Percentiles rank a stretch among this genome's conserved stretches.
Conservation (phyloP, 768 basidiomycete species). For the Mycena olivaceomarginata region DNA sequence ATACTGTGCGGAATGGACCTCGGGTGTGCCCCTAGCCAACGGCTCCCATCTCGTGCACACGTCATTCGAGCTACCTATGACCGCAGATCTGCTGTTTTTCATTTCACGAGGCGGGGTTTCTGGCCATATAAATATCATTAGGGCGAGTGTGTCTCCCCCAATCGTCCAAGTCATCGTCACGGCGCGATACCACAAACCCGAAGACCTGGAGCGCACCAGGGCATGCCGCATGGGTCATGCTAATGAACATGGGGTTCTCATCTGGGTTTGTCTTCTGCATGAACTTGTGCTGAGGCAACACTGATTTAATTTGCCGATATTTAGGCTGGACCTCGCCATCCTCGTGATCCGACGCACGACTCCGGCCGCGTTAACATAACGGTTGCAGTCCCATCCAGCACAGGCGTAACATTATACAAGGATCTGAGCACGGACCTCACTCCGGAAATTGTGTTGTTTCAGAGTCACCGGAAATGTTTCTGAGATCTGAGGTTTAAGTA, state of each 20-base stretch:
- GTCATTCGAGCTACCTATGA: slow-evolving; percentile 28
- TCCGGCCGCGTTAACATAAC: slow-evolving; percentile 27
- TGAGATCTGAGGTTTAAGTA: too few relatives aligned
- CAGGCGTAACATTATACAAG: slow-evolving; percentile 7
- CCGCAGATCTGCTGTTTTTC: slow-evolving; percentile 30
- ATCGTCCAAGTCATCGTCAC: slow-evolving; percentile 21
- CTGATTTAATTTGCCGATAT: not conserved
- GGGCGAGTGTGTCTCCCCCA: not conserved
- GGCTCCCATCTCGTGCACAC: slow-evolving; percentile 2
- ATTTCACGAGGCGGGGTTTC: slow-evolving; percentile 28
- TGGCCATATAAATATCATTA: slow-evolving; percentile 27
- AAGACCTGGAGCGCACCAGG: slow-evolving; percentile 17
- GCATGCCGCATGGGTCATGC: slow-evolving; percentile 21
- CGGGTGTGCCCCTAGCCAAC: not conserved
- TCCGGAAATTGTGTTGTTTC: too few relatives aligned
- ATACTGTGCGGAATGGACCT: slow-evolving; percentile 32
- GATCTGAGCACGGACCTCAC: slow-evolving; percentile 27
- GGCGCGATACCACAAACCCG: not conserved
- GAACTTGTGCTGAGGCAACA: not conserved
- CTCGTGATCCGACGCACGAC: slow-evolving; percentile 10
- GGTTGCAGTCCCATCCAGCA: slow-evolving; percentile 14
- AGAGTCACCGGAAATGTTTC: too few relatives aligned
- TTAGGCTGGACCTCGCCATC: slow-evolving; percentile 33
- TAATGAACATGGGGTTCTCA: slow-evolving; percentile 27
- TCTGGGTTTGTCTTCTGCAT: slow-evolving; percentile 28